Evolutionary conservation across 345 rosid species (phyloP).

Genomic region (Aethionema arabicum): DNA sequence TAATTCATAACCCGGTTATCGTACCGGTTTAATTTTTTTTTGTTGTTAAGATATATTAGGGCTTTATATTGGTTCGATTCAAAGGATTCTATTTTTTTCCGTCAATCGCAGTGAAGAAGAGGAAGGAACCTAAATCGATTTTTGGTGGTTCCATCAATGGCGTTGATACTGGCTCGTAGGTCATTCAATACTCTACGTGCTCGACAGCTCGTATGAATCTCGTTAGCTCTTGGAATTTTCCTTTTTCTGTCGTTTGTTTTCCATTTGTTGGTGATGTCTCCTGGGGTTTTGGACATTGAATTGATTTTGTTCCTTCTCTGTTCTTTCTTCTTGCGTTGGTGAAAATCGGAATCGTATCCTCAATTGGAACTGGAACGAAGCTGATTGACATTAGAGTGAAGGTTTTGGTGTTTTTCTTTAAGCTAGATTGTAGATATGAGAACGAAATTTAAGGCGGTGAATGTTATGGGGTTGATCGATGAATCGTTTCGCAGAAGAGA

Average conservation of each 20-base stretch:
- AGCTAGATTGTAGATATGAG: slow-evolving; percentile 12
- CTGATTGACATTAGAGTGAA: slow-evolving; percentile 3
- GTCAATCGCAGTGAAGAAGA: slow-evolving; percentile 31
- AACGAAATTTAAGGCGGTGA: slow-evolving; percentile 5
- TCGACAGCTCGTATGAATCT: slow-evolving; percentile 59
- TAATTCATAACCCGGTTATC: slow-evolving; percentile 10
- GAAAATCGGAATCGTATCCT: neutral
- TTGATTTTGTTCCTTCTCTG: neutral
- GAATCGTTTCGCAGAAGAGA: slow-evolving; percentile 8
- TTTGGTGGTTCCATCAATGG: slow-evolving; percentile 42
- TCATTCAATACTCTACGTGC: slow-evolving; percentile 62
- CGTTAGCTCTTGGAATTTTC: neutral
- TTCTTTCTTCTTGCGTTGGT: neutral
- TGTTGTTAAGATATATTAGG: too few species aligned
- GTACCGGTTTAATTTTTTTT: slow-evolving; percentile 1
- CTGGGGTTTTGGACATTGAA: neutral
- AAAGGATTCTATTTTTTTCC: neutral
- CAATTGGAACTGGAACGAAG: slow-evolving; percentile 11
- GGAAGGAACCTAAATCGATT: slow-evolving; percentile 17
- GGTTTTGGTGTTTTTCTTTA: neutral
- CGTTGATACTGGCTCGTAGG: slow-evolving; percentile 80
- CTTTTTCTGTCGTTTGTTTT: slow-evolving; percentile 2
- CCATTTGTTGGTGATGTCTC: slow-evolving; percentile 11
- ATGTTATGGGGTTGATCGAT: neutral
- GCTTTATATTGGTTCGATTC: slow-evolving; percentile 9